phyloP scores from a whole-genome alignment of 306 rosid species.

The Ceratonia siliqua region DNA sequence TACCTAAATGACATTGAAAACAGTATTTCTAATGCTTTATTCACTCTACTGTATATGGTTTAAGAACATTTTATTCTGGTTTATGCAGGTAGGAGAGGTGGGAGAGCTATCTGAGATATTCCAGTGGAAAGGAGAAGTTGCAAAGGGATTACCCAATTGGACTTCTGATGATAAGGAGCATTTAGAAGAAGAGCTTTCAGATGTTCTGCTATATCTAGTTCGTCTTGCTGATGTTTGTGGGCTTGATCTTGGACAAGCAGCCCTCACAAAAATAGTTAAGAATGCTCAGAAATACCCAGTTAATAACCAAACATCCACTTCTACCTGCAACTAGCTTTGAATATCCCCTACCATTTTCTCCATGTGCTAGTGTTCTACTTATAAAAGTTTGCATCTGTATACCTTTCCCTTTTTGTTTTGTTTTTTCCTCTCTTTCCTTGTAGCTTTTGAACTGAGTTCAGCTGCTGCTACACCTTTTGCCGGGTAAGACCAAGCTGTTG shows the following conservation, averaged over 20 bases:
- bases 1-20: background rate
- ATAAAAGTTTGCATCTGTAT: background rate
- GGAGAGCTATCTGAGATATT: slow-evolving; percentile 81
- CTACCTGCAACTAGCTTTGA: slow-evolving; percentile 29
- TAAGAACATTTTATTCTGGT: background rate
- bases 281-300: slow-evolving; percentile 73
- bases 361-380: background rate
- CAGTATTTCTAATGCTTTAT: background rate
- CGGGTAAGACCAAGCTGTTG: background rate
- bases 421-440: background rate
- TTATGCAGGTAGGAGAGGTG: slow-evolving; percentile 73
- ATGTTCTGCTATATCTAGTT: slow-evolving; percentile 70
- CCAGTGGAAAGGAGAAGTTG: slow-evolving; percentile 91
- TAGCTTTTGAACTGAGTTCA: background rate
- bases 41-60: background rate
- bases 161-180: slow-evolving; percentile 70
- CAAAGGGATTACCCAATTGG: slow-evolving; percentile 78
- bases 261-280: slow-evolving; percentile 61
- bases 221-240: slow-evolving; percentile 78
- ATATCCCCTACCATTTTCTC: slow-evolving; percentile 2
- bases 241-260: slow-evolving; percentile 79
- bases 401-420: background rate
- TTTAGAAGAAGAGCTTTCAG: slow-evolving; percentile 77
- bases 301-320: slow-evolving; percentile 33
- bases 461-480: background rate